Percentiles rank a stretch among this genome's conserved stretches.
phyloP scores from a whole-genome alignment of 352 stramenopile species.

The Phytophthora pinifolia region DNA sequence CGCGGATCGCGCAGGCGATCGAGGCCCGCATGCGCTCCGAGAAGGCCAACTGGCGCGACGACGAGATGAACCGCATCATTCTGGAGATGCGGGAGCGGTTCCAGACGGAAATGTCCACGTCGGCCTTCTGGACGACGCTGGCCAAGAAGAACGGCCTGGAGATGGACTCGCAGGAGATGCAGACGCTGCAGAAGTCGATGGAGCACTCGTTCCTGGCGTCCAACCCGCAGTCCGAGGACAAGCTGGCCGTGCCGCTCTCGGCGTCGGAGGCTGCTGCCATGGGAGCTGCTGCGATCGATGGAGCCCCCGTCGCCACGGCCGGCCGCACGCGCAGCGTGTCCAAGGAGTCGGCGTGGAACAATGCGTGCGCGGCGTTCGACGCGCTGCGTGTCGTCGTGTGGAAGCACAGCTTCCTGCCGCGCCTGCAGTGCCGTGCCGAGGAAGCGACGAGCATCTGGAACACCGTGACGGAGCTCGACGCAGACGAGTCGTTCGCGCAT shows the following conservation, averaged over 20 bases:
- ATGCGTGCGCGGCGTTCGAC: constrained; percentile 70
- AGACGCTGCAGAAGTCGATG: constrained; percentile 49
- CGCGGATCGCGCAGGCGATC: constrained; percentile 79
- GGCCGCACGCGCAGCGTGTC: constrained; percentile 49
- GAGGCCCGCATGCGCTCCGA: constrained; percentile 80
- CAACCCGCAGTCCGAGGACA: constrained; percentile 79
- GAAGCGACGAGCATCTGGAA: constrained; percentile 59
- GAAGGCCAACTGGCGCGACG: constrained; percentile 87
- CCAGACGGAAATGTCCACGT: constrained; percentile 76
- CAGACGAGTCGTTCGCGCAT: constrained; percentile 80
- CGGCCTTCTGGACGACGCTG: constrained; percentile 58
- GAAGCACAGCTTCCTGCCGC: constrained; percentile 86
- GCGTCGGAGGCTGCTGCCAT: constrained; percentile 15
- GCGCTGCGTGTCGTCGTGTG: constrained; percentile 82
- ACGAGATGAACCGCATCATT: constrained; percentile 91
- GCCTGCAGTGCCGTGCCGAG: constrained; percentile 58
- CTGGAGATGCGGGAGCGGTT: constrained; percentile 88
- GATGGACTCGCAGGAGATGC: constrained; percentile 44
- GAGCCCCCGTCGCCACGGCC: constrained; percentile 11
- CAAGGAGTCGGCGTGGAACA: constrained; percentile 87
- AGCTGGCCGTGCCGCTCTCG: constrained; percentile 38
- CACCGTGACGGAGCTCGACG: constrained; percentile 62
- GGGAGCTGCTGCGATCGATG: constrained; percentile 28
- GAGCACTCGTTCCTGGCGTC: constrained; percentile 42
- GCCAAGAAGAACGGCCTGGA: constrained; percentile 65